Evolutionary conservation across 768 basidiomycete species (phyloP), one percentile per base, ranked within the genome.

Genomic region (Rhodotorula kratochvilovae): DNA sequence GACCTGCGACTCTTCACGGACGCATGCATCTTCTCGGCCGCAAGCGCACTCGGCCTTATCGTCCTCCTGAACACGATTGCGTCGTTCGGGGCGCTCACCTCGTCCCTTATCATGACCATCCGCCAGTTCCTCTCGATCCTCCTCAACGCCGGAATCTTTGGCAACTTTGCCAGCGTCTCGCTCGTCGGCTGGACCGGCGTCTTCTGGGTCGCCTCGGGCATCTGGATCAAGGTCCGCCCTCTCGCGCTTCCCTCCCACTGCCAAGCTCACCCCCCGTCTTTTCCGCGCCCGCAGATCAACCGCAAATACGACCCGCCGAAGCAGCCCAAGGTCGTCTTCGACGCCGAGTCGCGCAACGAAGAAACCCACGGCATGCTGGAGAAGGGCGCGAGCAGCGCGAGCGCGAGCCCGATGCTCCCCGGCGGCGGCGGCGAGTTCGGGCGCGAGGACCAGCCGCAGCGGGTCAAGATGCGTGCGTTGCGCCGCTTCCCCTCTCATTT

Each of bases 141-240:
- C 35, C 63, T 78, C 69, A 78, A 78, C 51, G 77, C 77, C n/a
- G 74, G 71, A 3, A 54, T 72, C n/a, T 78, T 78, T 53, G 76
- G 76, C 27, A 76, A 74, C 62, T 74, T 76, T 35, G 61, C 46
- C 10, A 50, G 57, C 27, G 68, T 76, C 25, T 70, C 71, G 3
- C 27, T 66, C 27, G 36, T 60, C 48, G 77, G 76, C n/a, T 77
- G 76, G 76, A 61, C 54, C 13, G 76, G 76, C 21, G 73, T 74
- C 39, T 70, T 70, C 45, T 74, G 70, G 73, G 73, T 74, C 43
- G 73, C 73, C 0, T 67, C 65, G 17, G 73, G 73, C 19, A 65
- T 74, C 29, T 74, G 68, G 68, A 74, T 74, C 66, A 74, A 74
- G 45, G 45, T 46, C 15, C 15, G 45, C 16, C 45, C 5, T 23